Evolutionary conservation across 176 grass and related monocot genomes (phyloP), one percentile per base, ranked within the genome.

Genomic region (Musa itinerans): DNA sequence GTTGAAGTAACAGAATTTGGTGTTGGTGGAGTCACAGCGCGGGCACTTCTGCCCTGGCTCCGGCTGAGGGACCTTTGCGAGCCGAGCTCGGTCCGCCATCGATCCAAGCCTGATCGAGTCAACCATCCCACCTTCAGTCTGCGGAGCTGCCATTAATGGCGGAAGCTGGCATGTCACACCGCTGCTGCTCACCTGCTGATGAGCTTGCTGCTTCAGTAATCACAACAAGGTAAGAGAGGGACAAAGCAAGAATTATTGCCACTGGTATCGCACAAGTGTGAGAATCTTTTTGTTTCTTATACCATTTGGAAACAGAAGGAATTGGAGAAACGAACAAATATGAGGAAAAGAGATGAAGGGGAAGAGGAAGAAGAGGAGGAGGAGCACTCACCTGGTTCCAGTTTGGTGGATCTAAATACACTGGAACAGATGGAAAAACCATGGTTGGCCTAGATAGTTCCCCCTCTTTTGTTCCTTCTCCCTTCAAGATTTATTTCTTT

Each of bases 1-100:
- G 75, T 77, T 77, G 75, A 65, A 77, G 75, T 77, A 77, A 48
- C 75, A 77, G 75, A 77, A 77, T 61, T 77, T 77, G 74, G 75
- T 77, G 75, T 77, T 65, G 8, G 58, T 65, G 59, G 75, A 77
- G 61, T 77, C 75, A n/a, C 75, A 77, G 29, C 75, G 75, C 34
- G 75, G 75, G 43, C 75, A 77, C 61, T 77, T 77, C 43, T 65
- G 59, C 58, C 58, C 75, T 12, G 57, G 61, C 75, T 77, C 75
- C 58, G 75, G 75, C 61, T 77, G 75, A 9, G 75, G 75, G 34
- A 77, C 23, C 75, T 77, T 65, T 2, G 75, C 58, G 11, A 65
- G 48, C 13, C 75, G 58, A 16, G 59, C 75, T 6, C 54, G 61
- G 61, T 77, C 75, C n/a, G 6, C 61, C 75, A 77, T 77, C 19